phyloP scores from a whole-genome alignment of 371 early-diverging fungal genomes.

The Vairimorpha necatrix region DNA sequence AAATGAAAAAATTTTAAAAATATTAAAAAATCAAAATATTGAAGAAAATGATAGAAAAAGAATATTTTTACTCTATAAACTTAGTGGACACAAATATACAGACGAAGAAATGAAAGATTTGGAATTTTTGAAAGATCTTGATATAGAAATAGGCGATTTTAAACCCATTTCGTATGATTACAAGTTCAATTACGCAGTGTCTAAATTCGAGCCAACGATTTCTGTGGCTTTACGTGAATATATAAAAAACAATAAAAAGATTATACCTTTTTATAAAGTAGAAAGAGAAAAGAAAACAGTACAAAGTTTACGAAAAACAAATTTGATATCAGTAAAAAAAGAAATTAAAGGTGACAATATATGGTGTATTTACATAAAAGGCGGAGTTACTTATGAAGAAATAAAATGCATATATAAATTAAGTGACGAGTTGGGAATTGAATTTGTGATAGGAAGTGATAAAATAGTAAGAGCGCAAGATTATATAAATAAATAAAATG shows the following conservation, averaged over 20 bases:
- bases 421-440: constrained; percentile 46
- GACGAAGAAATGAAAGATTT: constrained; percentile 34
- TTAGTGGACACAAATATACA: constrained; percentile 28
- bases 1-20: constrained; percentile 45
- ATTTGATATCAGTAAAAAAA: constrained; percentile 48
- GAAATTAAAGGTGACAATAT: constrained; percentile 14
- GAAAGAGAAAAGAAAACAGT: constrained; percentile 19
- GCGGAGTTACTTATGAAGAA: constrained; percentile 52
- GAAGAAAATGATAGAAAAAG: constrained; percentile 56
- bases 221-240: constrained; percentile 48
- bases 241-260: constrained; percentile 44
- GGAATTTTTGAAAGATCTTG: constrained; percentile 43
- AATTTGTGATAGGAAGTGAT: constrained; percentile 52
- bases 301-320: constrained; percentile 47
- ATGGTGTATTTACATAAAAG: constrained; percentile 38
- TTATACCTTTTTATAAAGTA: constrained; percentile 31
- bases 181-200: constrained; percentile 50
- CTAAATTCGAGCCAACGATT: constrained; percentile 58
- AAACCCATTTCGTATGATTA: constrained; percentile 1
- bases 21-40: constrained; percentile 35
- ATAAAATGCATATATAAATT: constrained; percentile 54
- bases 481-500: constrained; percentile 42
- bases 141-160: constrained; percentile 11
- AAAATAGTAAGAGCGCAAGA: constrained; percentile 29
- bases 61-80: constrained; percentile 50